Evolutionary conservation across 495 filamentous ascomycete genomes (phyloP), one percentile per base, ranked within the genome.

Genomic region (Penicillium pulvis): DNA sequence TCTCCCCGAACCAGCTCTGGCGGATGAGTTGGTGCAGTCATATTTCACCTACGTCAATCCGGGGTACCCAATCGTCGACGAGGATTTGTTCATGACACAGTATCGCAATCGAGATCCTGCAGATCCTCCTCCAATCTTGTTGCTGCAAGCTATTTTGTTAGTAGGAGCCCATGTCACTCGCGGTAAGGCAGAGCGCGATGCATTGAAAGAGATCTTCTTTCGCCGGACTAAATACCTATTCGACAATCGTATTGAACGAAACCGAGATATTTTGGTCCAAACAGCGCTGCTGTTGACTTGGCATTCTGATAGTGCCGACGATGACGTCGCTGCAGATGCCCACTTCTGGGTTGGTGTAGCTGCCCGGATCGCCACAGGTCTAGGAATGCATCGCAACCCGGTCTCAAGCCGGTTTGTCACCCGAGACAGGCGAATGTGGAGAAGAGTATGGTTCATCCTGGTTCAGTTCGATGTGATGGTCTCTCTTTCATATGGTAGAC

Each of bases 311-410:
- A 70, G 67, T 19, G 68, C 74, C 7, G 79, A 81, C 45, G 77
- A 80, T 41, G 77, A 80, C 67, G 77, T 81, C 14, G 64, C 75
- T 16, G 77, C 76, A 30, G 79, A 81, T 53, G 77, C 76, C 51
- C 77, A 79, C 52, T 80, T 77, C 56, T 81, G 78, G 79, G 73
- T 80, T 12, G 79, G 79, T 16, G 70, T 79, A 10, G 79, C 79
- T 51, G 71, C 74, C 31, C 68, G 79, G 23, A 80, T 80, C 50
- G 78, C 79, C 42, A 79, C 75, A 3, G 79, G 79, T 7, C 64
- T 80, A 39, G 79, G 79, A 23, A 79, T 80, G 76, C 79, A 81
- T 61, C 75, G 79, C 19, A 76, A 80, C 56, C 72, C 75, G 9
- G 73, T 78, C 10, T 73, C 72, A 1, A 77, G 74, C 52, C 69